A percentile compares a stretch with the other conserved stretches of the same genome.
Evolutionary conservation across 352 stramenopile genomes (phyloP).

Genomic region (Pythium insidiosum): DNA sequence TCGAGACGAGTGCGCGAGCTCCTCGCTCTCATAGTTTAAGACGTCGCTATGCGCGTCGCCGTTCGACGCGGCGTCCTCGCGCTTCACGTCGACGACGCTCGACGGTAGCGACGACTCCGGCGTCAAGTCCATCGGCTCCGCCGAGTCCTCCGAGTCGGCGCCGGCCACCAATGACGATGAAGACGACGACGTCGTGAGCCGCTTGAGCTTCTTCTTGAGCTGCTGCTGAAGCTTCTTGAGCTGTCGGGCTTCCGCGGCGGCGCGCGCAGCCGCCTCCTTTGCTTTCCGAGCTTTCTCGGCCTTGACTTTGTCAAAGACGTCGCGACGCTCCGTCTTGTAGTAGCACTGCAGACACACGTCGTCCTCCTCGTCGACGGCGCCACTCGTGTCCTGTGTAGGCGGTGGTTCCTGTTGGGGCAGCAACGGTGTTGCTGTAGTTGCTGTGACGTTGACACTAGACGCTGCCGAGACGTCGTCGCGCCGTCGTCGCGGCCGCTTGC

Average conservation of each 20-base stretch:
- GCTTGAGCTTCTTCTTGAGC: constrained; percentile 33
- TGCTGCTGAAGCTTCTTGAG: constrained; percentile 59
- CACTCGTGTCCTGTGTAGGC: too few species aligned
- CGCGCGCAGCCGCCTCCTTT: constrained; percentile 35
- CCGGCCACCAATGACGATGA: too few species aligned
- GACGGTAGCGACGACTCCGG: background rate
- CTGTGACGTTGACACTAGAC: constrained; percentile 1
- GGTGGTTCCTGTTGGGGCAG: too few species aligned
- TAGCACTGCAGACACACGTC: constrained; percentile 69
- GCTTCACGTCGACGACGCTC: background rate
- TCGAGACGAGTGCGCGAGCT: background rate
- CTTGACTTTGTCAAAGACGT: constrained; percentile 56
- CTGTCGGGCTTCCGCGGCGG: constrained; percentile 34
- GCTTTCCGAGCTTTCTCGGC: constrained; percentile 19
- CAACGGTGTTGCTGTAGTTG: constrained; percentile 6
- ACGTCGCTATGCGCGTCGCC: background rate
- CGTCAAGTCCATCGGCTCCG: background rate
- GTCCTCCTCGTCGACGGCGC: constrained; percentile 14
- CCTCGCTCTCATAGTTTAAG: constrained; percentile 15
- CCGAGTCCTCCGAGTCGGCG: background rate
- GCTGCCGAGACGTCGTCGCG: constrained; percentile 3
- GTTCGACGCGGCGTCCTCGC: background rate
- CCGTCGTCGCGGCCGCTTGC: constrained; percentile 18
- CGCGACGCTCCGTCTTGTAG: constrained; percentile 51
- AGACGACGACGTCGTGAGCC: too few species aligned